Percentiles rank a stretch among this genome's conserved stretches.
phyloP scores from a whole-genome alignment of 2,329 filamentous ascomycete genomes.

The Nemania abortiva region DNA sequence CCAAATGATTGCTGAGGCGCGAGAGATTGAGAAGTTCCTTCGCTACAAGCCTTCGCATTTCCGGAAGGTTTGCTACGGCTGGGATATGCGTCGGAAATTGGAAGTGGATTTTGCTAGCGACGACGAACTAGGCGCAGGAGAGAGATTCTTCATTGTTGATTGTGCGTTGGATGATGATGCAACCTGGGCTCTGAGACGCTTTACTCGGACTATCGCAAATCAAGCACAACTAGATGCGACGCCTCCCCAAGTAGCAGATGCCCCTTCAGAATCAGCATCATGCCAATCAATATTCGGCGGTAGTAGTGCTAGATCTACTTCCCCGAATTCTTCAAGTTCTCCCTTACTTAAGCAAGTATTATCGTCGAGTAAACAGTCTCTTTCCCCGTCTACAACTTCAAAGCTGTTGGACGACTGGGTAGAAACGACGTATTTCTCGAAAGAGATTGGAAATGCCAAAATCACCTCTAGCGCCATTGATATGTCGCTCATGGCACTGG shows the following conservation, averaged over 20 bases:
- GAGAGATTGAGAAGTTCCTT: constrained; percentile 83
- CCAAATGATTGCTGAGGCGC: constrained; percentile 80
- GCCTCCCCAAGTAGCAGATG: constrained; percentile 19
- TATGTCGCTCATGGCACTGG: constrained; percentile 75
- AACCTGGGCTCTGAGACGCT: constrained; percentile 59
- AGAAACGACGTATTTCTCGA: constrained; percentile 70
- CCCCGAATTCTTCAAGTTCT: constrained; percentile 41
- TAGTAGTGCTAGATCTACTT: constrained; percentile 36
- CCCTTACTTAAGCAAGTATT: constrained; percentile 41
- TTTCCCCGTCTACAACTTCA: constrained; percentile 41
- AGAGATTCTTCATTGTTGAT: constrained; percentile 79
- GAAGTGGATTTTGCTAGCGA: constrained; percentile 91
- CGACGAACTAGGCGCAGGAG: constrained; percentile 80
- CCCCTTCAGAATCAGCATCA: constrained; percentile 25
- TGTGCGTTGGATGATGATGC: constrained; percentile 75
- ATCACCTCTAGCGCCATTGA: constrained; percentile 81
- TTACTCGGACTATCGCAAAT: constrained; percentile 53
- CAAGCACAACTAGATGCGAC: constrained; percentile 26
- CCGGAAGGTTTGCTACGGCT: constrained; percentile 80
- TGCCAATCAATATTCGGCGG: constrained; percentile 52
- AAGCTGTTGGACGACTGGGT: constrained; percentile 72
- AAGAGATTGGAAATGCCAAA: constrained; percentile 67
- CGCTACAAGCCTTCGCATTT: constrained; percentile 81
- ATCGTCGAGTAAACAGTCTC: constrained; percentile 45
- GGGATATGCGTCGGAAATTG: constrained; percentile 90